Conservation (phyloP, 2,329 filamentous ascomycete species). For the Coniochaeta ligniaria region DNA sequence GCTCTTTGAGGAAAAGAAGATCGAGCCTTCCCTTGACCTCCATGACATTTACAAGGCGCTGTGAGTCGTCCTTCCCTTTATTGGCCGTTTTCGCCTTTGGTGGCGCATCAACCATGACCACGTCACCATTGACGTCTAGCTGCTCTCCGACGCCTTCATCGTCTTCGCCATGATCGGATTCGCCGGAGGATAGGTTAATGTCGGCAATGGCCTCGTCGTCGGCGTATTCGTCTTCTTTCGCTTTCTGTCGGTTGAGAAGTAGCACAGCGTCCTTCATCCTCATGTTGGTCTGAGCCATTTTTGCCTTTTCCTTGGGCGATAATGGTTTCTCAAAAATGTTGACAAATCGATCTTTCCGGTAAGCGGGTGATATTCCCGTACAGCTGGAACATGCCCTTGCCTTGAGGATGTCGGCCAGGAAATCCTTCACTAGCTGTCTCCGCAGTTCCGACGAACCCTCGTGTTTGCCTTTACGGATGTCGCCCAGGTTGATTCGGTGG, state of each 20-base stretch:
- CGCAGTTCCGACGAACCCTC: slow-evolving; percentile 76
- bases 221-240: slow-evolving; percentile 33
- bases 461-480: slow-evolving; percentile 61
- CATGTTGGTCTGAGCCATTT: slow-evolving; percentile 65
- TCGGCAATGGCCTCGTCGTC: slow-evolving; percentile 66
- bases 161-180: slow-evolving; percentile 29
- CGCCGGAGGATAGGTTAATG: slow-evolving; percentile 45
- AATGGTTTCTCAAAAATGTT: slow-evolving; percentile 90
- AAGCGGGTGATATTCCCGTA: slow-evolving; percentile 68
- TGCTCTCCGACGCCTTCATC: slow-evolving; percentile 37
- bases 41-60: slow-evolving; percentile 73
- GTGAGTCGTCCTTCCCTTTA: slow-evolving; percentile 30
- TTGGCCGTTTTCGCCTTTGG: slow-evolving; percentile 24
- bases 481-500: slow-evolving; percentile 41
- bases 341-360: slow-evolving; percentile 82
- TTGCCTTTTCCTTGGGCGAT: slow-evolving; percentile 63
- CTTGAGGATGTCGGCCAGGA: slow-evolving; percentile 65
- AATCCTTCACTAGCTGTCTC: slow-evolving; percentile 69
- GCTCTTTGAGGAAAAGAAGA: slow-evolving; percentile 80
- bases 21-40: slow-evolving; percentile 76
- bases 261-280: slow-evolving; percentile 65
- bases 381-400: slow-evolving; percentile 62
- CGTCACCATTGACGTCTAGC: slow-evolving; percentile 47
- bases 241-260: slow-evolving; percentile 29
- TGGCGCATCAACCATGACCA: slow-evolving; percentile 48